These are phyloP conservation scores for Solanum pennellii DNA, from an alignment of 257 asterid genomes.

Conservation along the genomic window DNA sequence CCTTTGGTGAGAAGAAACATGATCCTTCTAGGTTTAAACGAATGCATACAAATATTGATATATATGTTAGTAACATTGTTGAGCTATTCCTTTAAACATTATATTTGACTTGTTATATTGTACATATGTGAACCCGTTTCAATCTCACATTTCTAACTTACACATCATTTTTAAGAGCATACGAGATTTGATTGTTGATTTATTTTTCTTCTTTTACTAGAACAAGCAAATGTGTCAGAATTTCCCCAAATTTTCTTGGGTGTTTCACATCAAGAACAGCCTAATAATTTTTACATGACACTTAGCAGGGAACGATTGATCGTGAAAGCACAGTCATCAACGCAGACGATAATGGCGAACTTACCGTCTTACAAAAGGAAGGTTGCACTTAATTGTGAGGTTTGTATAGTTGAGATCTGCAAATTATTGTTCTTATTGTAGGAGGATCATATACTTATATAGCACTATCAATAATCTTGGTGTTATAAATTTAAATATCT, in stretches of 20 bases:
- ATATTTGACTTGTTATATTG: neutral
- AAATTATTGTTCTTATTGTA: neutral
- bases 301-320: conserved; percentile 72
- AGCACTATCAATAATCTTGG: neutral
- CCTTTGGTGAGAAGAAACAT: too few species aligned
- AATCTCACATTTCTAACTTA: neutral
- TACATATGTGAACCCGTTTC: neutral
- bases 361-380: conserved; percentile 76
- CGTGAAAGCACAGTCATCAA: conserved; percentile 42
- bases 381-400: conserved; percentile 84
- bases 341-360: conserved; percentile 85
- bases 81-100: neutral
- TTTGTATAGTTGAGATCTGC: conserved; percentile 1
- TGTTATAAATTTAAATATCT: neutral
- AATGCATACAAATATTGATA: too few species aligned
- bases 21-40: too few species aligned
- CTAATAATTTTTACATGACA: conserved; percentile 59
- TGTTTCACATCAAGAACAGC: conserved; percentile 72
- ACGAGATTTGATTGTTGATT: neutral
- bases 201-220: conserved; percentile 40
- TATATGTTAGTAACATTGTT: neutral
- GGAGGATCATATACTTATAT: neutral
- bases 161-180: neutral
- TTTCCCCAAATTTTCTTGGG: conserved; percentile 87
- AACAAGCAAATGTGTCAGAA: conserved; percentile 39